phyloP scores from a whole-genome alignment of 805 yeast genomes.

The Yamadazyma akitaensis region DNA sequence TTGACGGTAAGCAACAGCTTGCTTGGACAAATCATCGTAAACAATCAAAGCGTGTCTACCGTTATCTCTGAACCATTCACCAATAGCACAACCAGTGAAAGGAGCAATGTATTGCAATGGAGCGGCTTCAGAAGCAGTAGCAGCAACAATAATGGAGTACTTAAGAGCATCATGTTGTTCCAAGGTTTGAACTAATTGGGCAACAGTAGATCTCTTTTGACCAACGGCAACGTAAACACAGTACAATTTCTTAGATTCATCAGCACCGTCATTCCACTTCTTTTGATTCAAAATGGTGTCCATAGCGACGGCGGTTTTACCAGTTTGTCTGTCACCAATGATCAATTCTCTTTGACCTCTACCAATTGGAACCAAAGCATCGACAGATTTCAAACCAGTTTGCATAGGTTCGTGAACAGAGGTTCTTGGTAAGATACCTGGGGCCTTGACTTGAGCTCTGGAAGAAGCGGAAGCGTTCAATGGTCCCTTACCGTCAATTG shows the following conservation, averaged over 20 bases:
- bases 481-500: constrained; percentile 99
- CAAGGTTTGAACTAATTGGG: constrained; percentile 98
- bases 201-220: constrained; percentile 99
- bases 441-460: constrained; percentile 99
- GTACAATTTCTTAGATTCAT: constrained; percentile 97
- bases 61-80: constrained; percentile 99
- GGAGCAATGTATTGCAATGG: constrained; percentile 99
- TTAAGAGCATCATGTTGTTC: constrained; percentile 98
- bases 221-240: constrained; percentile 99
- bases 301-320: constrained; percentile 98
- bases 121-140: constrained; percentile 99
- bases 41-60: constrained; percentile 95
- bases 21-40: constrained; percentile 98
- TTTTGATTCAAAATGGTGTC: constrained; percentile 99
- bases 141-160: constrained; percentile 97
- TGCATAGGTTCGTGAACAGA: constrained; percentile 99
- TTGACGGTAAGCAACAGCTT: constrained; percentile 99
- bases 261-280: constrained; percentile 94
- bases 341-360: constrained; percentile 99
- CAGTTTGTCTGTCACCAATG: constrained; percentile 99
- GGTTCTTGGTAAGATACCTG: constrained; percentile 99
- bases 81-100: constrained; percentile 98
- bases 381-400: constrained; percentile 99
- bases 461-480: constrained; percentile 76
- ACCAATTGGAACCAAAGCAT: constrained; percentile 98